Evolutionary conservation across 352 stramenopile genomes (phyloP), one percentile per base, ranked within the genome.

Genomic region (Globisporangium sylvaticum): DNA sequence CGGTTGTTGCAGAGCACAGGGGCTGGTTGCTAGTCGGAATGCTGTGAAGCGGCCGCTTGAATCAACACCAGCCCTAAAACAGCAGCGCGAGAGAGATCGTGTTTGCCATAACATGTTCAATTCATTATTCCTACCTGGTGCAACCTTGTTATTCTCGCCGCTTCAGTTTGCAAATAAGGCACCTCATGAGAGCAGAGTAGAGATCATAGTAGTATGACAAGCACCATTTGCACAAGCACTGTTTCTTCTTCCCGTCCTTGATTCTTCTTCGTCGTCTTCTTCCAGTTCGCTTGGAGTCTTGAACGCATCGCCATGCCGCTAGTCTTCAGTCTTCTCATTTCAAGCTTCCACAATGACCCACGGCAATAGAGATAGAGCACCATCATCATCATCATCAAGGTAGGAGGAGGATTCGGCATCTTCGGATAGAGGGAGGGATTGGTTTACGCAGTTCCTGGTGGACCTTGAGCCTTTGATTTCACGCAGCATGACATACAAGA

Each of bases 401-500:
- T 34, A 65, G 60, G 15, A 65, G 32, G 37, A 66, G 25, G 24
- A 58, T 65, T 46, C 31, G 22, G 31, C 55, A 64, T 55, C 64
- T 55, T 69, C 64, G 46, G 46, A 48, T 62, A 48, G 66, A 22
- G 29, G 56, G 55, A 58, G 44, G 25, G 32, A 29, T 20, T 58
- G 42, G 18, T 52, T 74, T 89, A 89, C 62, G 81, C 80, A 42
- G 75, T 75, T 65, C 81, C 81, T 71, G 83, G 83, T n/a, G 79
- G 83, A 73, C 74, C 81, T 82, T 88, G 67, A 67, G 73, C 78
- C 83, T 90, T 84, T 70, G 65, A 67, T 57, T 24, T 52, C 58
- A 70, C 37, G 59, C 60, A 70, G 39, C 58, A 78, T 54, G 71
- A 32, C 62, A 20, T 48, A 76, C 74, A 77, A 67, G 69, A 80